phyloP scores from a whole-genome alignment of 129 eudicot species.

The Lonicera japonica region DNA sequence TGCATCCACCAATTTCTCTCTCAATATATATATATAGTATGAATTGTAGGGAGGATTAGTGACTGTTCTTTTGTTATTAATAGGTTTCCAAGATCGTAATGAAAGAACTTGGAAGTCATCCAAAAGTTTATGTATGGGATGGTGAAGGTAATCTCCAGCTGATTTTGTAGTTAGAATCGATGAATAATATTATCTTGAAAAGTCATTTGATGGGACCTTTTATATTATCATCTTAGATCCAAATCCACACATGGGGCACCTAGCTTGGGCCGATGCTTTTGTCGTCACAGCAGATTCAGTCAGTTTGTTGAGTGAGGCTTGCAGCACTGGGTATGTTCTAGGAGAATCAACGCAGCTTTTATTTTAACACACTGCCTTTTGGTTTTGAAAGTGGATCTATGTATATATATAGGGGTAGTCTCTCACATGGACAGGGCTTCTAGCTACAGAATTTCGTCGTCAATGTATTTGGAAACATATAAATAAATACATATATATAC shows the following conservation, averaged over 20 bases:
- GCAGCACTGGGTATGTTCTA: constrained; percentile 85
- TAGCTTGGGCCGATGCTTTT: constrained; percentile 96
- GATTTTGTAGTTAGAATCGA: background rate
- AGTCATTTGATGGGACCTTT: background rate
- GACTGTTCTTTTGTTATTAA: constrained; percentile 1
- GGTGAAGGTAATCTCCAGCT: constrained; percentile 68
- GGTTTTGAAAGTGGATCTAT: background rate
- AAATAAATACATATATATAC: no score
- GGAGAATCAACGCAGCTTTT: background rate
- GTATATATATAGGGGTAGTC: no score
- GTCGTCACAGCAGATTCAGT: constrained; percentile 91
- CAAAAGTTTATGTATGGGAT: constrained; percentile 70
- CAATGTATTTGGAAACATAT: no score
- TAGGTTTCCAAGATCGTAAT: constrained; percentile 55
- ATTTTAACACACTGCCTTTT: background rate
- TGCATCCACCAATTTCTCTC: background rate
- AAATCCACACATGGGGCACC: constrained; percentile 95
- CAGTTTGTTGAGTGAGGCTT: constrained; percentile 91
- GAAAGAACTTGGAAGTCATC: constrained; percentile 66
- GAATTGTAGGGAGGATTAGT: no score
- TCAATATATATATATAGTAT: no score
- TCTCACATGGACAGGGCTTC: no score
- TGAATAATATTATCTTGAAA: background rate
- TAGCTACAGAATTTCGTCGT: no score
- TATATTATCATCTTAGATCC: constrained; percentile 43